Conservation (phyloP, 2,329 filamentous ascomycete genomes). For the Colletotrichum acutatum region DNA sequence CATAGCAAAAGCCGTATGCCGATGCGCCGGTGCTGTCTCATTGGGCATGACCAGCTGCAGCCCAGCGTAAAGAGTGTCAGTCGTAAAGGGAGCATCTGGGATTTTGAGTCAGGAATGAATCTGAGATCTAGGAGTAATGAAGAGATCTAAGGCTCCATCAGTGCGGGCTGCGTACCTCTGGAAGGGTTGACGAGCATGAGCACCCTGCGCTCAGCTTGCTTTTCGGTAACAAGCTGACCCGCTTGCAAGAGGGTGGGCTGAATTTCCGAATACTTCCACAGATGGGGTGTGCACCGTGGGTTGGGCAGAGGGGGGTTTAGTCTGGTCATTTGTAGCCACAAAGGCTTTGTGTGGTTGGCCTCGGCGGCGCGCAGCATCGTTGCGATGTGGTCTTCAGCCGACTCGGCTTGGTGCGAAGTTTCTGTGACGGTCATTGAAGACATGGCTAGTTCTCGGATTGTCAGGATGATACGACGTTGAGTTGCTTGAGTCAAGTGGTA, state of each 20-base stretch:
- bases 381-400: neutral
- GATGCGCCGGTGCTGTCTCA: conserved; percentile 62
- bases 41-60: conserved; percentile 65
- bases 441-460: neutral
- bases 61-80: conserved; percentile 65
- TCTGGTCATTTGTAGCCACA: conserved; percentile 57
- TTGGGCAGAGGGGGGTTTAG: conserved; percentile 57
- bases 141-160: conserved; percentile 25
- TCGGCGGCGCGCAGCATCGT: conserved; percentile 23
- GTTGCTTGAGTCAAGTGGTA: neutral
- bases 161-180: conserved; percentile 35
- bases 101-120: neutral
- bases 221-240: conserved; percentile 45
- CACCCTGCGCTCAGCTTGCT: conserved; percentile 50
- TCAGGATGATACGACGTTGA: neutral
- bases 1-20: conserved; percentile 64
- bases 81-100: conserved; percentile 61
- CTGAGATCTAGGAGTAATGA: conserved; percentile 24
- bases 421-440: conserved; percentile 5
- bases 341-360: conserved; percentile 43
- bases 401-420: neutral
- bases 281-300: conserved; percentile 48
- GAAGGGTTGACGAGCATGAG: conserved; percentile 50
- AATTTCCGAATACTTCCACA: conserved; percentile 47
- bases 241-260: conserved; percentile 46